Conservation (phyloP, 140 eudicot genomes). For the Artemisia princeps region DNA sequence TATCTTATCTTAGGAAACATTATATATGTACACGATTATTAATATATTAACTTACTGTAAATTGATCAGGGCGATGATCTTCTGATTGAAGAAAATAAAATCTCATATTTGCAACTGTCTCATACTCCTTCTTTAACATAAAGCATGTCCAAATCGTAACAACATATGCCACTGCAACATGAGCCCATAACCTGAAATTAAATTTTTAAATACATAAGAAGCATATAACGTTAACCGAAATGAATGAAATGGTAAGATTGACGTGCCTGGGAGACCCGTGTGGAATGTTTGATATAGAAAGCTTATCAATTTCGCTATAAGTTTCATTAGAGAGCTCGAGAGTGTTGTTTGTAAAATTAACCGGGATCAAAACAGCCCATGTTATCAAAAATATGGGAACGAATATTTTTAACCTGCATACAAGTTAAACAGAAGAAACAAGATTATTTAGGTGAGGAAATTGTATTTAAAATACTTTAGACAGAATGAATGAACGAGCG, state of each 20-base stretch:
- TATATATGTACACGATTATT: background rate
- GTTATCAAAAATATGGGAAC: slow-evolving; percentile 64
- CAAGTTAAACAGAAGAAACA: background rate
- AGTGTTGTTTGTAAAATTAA: slow-evolving; percentile 71
- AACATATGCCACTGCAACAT: slow-evolving; percentile 69
- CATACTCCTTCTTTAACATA: slow-evolving; percentile 62
- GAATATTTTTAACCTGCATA: slow-evolving; percentile 76
- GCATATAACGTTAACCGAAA: slow-evolving; percentile 3
- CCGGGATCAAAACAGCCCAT: slow-evolving; percentile 68
- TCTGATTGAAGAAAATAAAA: slow-evolving; percentile 81
- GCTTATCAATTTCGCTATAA: slow-evolving; percentile 69
- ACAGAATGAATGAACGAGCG: slow-evolving; percentile 6
- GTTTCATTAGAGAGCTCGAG: slow-evolving; percentile 36
- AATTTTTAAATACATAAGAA: background rate
- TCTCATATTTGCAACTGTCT: slow-evolving; percentile 59
- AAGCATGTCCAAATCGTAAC: slow-evolving; percentile 83
- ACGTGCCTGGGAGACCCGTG: slow-evolving; percentile 58
- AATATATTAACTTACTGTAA: slow-evolving; percentile 48
- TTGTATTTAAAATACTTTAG: background rate
- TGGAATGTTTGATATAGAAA: slow-evolving; percentile 84
- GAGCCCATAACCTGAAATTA: slow-evolving; percentile 77
- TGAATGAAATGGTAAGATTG: slow-evolving; percentile 2
- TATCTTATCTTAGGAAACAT: background rate
- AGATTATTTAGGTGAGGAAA: background rate
- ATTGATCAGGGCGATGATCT: slow-evolving; percentile 81